Evolutionary conservation across 768 basidiomycete species (phyloP).

Genomic region (Pleurotus tuoliensis): DNA sequence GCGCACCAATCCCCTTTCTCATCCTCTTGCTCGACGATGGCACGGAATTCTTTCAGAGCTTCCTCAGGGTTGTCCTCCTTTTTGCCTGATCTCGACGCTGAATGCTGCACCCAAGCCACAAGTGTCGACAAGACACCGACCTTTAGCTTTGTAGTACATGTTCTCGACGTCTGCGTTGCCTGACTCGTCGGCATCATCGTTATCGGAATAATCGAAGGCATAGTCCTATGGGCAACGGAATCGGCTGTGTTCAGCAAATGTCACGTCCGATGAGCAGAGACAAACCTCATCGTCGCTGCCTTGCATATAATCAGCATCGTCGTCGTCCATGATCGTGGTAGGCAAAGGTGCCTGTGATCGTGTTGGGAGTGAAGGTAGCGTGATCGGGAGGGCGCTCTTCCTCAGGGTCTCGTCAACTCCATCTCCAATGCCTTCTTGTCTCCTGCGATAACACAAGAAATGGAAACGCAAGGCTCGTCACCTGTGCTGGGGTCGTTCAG

Average conservation of each 20-base stretch:
- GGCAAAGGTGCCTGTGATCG: too few species aligned
- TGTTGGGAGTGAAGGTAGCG: not conserved
- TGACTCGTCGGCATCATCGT: slow-evolving; percentile 75
- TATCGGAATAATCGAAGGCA: slow-evolving; percentile 95
- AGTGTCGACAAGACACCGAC: slow-evolving; percentile 40
- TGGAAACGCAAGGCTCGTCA: slow-evolving; percentile 28
- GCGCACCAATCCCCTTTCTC: slow-evolving; percentile 91
- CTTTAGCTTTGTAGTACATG: slow-evolving; percentile 96
- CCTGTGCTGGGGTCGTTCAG: slow-evolving; percentile 31
- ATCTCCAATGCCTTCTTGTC: not conserved
- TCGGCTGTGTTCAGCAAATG: slow-evolving; percentile 3
- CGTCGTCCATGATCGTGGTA: slow-evolving; percentile 71
- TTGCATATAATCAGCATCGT: slow-evolving; percentile 94
- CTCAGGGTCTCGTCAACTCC: too few species aligned
- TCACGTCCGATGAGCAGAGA: slow-evolving; percentile 3
- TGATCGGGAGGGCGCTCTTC: not conserved
- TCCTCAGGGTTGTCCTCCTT: slow-evolving; percentile 94
- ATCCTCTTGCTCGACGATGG: slow-evolving; percentile 87
- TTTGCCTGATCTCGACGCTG: slow-evolving; percentile 54
- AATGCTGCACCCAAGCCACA: slow-evolving; percentile 6
- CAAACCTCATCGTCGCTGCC: slow-evolving; percentile 80
- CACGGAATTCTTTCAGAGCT: slow-evolving; percentile 84
- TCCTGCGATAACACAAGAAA: slow-evolving; percentile 10
- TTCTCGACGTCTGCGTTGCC: slow-evolving; percentile 92
- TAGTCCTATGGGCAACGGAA: slow-evolving; percentile 60